phyloP scores from a whole-genome alignment of 129 eudicot species.

The Helianthus annuus region HanXRQr2.0-SUNRISE NC_035433.2:143912861-143913360 shows the following conservation, averaged over 20 bases:
- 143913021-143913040: background rate
- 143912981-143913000: background rate
- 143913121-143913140: constrained; percentile 92
- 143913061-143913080: constrained; percentile 96
- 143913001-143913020: background rate
- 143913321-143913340: constrained; percentile 33
- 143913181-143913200: background rate
- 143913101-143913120: constrained; percentile 79
- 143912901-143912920: too few relatives aligned
- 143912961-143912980: too few relatives aligned
- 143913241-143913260: constrained; percentile 61
- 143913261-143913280: constrained; percentile 75
- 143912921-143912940: too few relatives aligned
- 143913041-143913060: constrained; percentile 27
- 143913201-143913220: constrained; percentile 1
- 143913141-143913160: constrained; percentile 94
- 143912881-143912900: too few relatives aligned
- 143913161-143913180: constrained; percentile 84
- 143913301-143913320: constrained; percentile 32
- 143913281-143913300: constrained; percentile 45
- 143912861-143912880: too few relatives aligned
- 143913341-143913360: constrained; percentile 23
- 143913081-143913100: constrained; percentile 67
- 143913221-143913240: background rate
- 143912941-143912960: too few relatives aligned